A percentile compares a stretch with the other conserved stretches of the same genome.
Conservation (phyloP, 768 basidiomycete species). For the Tulasnella sp. region DNA sequence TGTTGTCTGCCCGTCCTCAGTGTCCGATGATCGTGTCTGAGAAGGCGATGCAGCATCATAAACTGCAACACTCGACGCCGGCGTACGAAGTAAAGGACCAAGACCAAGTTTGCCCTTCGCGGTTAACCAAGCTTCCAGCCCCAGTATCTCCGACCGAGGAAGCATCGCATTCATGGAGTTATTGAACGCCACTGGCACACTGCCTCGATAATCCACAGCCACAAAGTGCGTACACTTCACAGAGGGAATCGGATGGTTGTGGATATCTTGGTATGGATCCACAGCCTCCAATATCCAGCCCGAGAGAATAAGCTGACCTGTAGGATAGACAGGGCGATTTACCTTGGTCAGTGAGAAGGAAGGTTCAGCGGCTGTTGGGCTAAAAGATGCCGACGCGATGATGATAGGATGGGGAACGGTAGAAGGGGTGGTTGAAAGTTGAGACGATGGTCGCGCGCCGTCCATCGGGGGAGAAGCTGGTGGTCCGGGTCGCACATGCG, state of each 20-base stretch:
- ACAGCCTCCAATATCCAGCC: conserved; percentile 96
- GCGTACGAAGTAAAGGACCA: conserved; percentile 57
- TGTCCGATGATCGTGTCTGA: neutral
- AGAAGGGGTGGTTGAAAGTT: neutral
- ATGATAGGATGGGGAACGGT: conserved; percentile 37
- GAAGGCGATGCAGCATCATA: neutral
- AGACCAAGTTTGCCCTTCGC: conserved; percentile 37
- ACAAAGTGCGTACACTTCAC: conserved; percentile 77
- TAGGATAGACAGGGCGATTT: conserved; percentile 62
- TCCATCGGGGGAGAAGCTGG: neutral
- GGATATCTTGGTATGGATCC: conserved; percentile 88
- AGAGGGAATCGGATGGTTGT: conserved; percentile 87
- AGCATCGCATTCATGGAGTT: conserved; percentile 72
- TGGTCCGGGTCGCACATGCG: conserved; percentile 30
- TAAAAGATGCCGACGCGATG: conserved; percentile 74
- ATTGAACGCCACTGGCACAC: conserved; percentile 75
- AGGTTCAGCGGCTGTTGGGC: conserved; percentile 43
- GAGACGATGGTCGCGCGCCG: neutral
- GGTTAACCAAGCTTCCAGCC: conserved; percentile 67
- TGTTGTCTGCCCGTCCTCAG: neutral
- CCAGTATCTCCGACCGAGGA: conserved; percentile 52
- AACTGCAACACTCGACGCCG: conserved; percentile 43
- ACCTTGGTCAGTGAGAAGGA: conserved; percentile 54
- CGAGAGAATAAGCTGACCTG: conserved; percentile 77
- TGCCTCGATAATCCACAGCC: conserved; percentile 78